Percentiles rank a stretch among this genome's conserved stretches.
Evolutionary conservation across 2,329 filamentous ascomycete genomes (phyloP).

Genomic region (Ascochyta pisi): DNA sequence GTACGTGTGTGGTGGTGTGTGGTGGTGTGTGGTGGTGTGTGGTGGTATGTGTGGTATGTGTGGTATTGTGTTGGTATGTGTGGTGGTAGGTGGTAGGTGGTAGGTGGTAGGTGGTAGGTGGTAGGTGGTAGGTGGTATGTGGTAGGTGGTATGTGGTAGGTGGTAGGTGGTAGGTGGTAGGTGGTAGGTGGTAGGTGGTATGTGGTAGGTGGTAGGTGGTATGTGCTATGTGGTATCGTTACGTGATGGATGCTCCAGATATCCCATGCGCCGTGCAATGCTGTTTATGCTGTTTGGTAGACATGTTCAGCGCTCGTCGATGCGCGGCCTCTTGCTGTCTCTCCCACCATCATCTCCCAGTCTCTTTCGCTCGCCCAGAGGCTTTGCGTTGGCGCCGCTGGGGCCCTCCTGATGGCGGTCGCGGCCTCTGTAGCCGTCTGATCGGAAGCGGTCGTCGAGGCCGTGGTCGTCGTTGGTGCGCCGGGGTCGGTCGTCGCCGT

Average conservation of each 20-base stretch:
- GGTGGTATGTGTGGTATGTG: too few species aligned
- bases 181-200: too few species aligned
- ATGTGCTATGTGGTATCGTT: too few species aligned
- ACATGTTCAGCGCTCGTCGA: constrained; percentile 35
- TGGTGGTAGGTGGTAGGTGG: too few species aligned
- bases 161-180: too few species aligned
- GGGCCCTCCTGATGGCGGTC: constrained; percentile 53
- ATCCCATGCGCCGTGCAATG: constrained; percentile 20
- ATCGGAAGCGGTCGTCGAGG: constrained; percentile 71
- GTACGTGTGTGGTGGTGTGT: too few species aligned
- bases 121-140: too few species aligned
- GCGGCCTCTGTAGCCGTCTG: constrained; percentile 61
- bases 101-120: too few species aligned
- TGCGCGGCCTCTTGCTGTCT: constrained; percentile 54
- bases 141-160: too few species aligned
- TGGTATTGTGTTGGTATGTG: too few species aligned
- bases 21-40: too few species aligned
- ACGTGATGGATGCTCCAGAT: constrained; percentile 10
- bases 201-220: too few species aligned
- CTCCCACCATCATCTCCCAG: constrained; percentile 49
- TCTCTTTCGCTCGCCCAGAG: constrained; percentile 68
- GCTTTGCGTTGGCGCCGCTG: constrained; percentile 74
- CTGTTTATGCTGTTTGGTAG: constrained; percentile 7
- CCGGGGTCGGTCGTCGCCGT: constrained; percentile 58
- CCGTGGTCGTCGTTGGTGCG: constrained; percentile 52